A percentile compares a stretch with the other conserved stretches of the same genome.
These are phyloP conservation scores for Flaveria ramosissima DNA, from an alignment of 129 eudicot genomes.

Conservation along the genomic window DNA sequence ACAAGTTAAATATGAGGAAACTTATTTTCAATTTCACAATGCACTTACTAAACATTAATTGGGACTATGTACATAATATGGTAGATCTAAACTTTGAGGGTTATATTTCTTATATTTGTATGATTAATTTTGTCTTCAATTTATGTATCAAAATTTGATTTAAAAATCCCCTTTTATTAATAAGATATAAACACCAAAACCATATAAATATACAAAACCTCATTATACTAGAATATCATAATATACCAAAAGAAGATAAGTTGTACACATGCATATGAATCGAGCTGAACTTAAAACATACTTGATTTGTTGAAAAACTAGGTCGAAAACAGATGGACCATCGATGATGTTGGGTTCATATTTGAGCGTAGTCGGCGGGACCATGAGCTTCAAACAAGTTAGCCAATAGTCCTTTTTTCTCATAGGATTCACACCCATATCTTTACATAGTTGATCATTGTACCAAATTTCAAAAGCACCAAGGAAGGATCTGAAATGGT, in stretches of 20 bases:
- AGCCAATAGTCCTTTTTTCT: conserved; percentile 3
- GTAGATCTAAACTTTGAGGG: too few species aligned
- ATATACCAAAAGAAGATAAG: background rate
- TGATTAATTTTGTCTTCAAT: too few species aligned
- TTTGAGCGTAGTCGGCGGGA: background rate
- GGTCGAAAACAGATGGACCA: background rate
- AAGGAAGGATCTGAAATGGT: background rate
- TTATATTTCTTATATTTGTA: too few species aligned
- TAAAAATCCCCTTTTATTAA: too few species aligned
- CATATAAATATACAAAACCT: background rate
- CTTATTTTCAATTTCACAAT: too few species aligned
- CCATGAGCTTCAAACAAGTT: conserved; percentile 1
- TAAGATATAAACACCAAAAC: too few species aligned
- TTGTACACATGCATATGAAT: background rate
- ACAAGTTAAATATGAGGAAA: too few species aligned
- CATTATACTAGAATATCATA: background rate
- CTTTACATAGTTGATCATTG: conserved; percentile 10
- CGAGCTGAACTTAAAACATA: background rate
- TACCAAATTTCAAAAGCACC: conserved; percentile 11
- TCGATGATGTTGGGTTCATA: conserved; percentile 8
- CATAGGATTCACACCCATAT: conserved; percentile 11
- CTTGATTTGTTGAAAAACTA: background rate
- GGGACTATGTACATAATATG: too few species aligned
- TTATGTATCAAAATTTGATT: too few species aligned
- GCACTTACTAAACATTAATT: too few species aligned